phyloP scores from a whole-genome alignment of 495 filamentous ascomycete genomes.

The Aspergillus carlsbadensis region DNA sequence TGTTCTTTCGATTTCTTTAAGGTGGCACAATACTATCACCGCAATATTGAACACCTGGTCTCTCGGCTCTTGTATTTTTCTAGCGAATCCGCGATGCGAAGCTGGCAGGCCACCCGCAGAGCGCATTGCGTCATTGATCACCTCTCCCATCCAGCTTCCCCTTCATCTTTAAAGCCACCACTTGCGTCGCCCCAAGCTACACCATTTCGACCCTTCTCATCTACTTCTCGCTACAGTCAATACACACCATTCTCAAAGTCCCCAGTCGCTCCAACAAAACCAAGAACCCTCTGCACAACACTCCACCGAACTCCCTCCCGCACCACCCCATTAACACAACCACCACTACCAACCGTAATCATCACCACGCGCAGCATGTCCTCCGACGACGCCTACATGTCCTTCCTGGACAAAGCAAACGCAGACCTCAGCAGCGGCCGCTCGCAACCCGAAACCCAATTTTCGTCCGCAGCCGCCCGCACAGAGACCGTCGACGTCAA shows the following conservation, averaged over 20 bases:
- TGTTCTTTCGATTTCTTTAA: no score
- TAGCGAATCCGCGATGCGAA: constrained; percentile 2
- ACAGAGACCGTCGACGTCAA: constrained; percentile 51
- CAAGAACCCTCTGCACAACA: constrained; percentile 11
- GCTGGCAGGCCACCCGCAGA: constrained; percentile 15
- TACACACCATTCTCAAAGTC: background rate
- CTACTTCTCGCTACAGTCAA: background rate
- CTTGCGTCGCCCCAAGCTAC: background rate
- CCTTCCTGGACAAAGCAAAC: constrained; percentile 85
- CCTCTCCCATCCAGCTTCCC: constrained; percentile 21
- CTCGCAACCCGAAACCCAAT: constrained; percentile 22
- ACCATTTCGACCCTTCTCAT: background rate
- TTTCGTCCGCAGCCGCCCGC: constrained; percentile 39
- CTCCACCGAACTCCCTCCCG: background rate
- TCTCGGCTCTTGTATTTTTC: background rate
- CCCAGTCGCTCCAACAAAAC: background rate
- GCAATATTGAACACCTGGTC: background rate
- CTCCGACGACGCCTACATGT: constrained; percentile 75
- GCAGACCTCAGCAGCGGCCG: constrained; percentile 55
- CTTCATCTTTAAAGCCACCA: constrained; percentile 15
- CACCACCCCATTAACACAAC: background rate
- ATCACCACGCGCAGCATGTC: constrained; percentile 52
- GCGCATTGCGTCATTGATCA: constrained; percentile 45
- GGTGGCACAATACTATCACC: no score
- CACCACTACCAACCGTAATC: constrained; percentile 6